Evolutionary conservation across 306 rosid species (phyloP).

Genomic region (Prunus davidiana): DNA sequence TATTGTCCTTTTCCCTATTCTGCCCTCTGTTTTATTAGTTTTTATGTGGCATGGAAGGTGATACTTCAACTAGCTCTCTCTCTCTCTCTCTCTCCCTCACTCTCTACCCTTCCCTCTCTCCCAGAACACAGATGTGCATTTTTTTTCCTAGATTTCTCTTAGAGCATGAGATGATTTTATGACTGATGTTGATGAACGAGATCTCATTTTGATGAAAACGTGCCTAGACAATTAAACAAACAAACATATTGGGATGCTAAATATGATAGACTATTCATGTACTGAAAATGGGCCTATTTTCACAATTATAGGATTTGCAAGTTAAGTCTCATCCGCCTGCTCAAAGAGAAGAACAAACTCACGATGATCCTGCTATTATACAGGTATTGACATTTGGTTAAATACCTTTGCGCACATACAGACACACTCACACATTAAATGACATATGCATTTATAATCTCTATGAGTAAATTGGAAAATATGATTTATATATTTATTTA

Average conservation of each 20-base stretch:
- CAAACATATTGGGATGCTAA: background rate
- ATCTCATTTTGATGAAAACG: background rate
- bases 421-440: background rate
- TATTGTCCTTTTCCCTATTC: background rate
- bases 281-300: background rate
- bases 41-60: background rate
- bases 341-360: constrained; percentile 37
- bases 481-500: background rate
- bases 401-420: background rate
- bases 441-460: background rate
- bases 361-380: constrained; percentile 64
- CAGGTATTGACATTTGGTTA: constrained; percentile 38
- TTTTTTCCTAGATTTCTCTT: background rate
- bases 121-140: background rate
- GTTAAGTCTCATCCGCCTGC: constrained; percentile 46
- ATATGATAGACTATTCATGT: background rate
- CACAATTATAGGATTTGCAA: constrained; percentile 61
- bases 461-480: background rate
- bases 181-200: background rate
- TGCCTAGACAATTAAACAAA: background rate
- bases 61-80: background rate
- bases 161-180: background rate
- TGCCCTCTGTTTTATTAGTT: background rate
- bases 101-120: too few relatives aligned
- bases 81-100: background rate